Conservation (phyloP, 768 basidiomycete genomes). For the Auriscalpium vulgare region DNA sequence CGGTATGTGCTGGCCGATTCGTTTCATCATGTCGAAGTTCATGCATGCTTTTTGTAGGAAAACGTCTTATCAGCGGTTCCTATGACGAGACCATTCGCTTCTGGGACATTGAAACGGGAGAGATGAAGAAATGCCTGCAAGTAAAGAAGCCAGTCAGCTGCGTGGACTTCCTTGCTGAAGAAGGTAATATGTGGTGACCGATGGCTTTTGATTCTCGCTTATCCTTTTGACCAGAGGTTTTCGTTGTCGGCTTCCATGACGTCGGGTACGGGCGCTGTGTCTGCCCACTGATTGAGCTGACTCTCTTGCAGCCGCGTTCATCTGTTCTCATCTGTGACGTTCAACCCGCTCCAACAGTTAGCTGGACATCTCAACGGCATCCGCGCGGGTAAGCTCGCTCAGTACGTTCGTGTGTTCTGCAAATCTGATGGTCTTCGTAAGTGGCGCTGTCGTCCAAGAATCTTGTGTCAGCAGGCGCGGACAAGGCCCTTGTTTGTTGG, state of each 20-base stretch:
- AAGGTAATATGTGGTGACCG: slow-evolving; percentile 38
- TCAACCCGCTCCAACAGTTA: slow-evolving; percentile 75
- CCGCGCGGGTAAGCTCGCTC: slow-evolving; percentile 37
- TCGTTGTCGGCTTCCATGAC: slow-evolving; percentile 89
- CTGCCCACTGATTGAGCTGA: neutral
- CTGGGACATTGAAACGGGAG: slow-evolving; percentile 72
- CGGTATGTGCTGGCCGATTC: slow-evolving; percentile 22
- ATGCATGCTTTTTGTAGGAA: slow-evolving; percentile 31
- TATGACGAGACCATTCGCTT: slow-evolving; percentile 91
- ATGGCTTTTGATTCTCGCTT: neutral
- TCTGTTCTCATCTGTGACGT: slow-evolving; percentile 79
- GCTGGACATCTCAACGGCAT: slow-evolving; percentile 86
- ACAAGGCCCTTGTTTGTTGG: slow-evolving; percentile 77
- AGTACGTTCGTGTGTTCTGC: neutral
- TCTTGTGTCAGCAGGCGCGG: slow-evolving; percentile 77
- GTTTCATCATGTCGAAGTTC: neutral
- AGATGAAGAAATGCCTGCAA: slow-evolving; percentile 64
- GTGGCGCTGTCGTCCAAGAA: slow-evolving; percentile 81
- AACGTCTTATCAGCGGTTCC: slow-evolving; percentile 79
- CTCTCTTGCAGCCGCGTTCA: slow-evolving; percentile 61
- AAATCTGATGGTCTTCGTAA: neutral
- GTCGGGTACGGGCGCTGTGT: slow-evolving; percentile 52
- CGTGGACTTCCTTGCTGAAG: slow-evolving; percentile 77
- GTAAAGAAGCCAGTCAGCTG: slow-evolving; percentile 91
- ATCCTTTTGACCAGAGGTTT: slow-evolving; percentile 49